Evolutionary conservation across 495 filamentous ascomycete genomes (phyloP).

Genomic region (Annulohypoxylon bovei): DNA sequence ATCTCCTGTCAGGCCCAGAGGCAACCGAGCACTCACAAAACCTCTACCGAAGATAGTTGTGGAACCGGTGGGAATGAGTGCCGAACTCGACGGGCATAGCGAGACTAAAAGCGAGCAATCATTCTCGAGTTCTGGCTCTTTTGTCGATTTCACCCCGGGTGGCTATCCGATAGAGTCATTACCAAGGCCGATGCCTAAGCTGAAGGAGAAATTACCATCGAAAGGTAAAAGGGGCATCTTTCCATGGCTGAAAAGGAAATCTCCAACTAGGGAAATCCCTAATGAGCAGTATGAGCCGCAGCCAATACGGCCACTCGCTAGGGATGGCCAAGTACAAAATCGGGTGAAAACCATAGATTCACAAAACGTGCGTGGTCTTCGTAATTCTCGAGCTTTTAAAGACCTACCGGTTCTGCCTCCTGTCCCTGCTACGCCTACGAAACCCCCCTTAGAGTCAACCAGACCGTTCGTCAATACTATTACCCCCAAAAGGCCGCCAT

Average conservation of each 20-base stretch:
- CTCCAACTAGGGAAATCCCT: constrained; percentile 10
- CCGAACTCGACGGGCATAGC: constrained; percentile 21
- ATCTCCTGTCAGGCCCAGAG: constrained; percentile 11
- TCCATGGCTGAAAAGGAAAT: constrained; percentile 43
- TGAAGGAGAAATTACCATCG: constrained; percentile 18
- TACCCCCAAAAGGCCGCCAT: constrained; percentile 16
- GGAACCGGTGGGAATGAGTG: neutral
- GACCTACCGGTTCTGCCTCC: neutral
- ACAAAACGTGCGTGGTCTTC: neutral
- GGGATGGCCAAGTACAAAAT: constrained; percentile 9
- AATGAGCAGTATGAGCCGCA: neutral
- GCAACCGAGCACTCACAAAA: neutral
- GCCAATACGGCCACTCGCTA: neutral
- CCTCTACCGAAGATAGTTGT: constrained; percentile 9
- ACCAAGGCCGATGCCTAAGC: constrained; percentile 14
- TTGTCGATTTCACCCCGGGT: constrained; percentile 45
- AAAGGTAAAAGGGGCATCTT: constrained; percentile 32
- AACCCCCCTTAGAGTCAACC: neutral
- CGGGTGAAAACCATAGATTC: constrained; percentile 7
- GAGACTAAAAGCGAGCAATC: constrained; percentile 14
- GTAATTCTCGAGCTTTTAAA: neutral
- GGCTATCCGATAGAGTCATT: constrained; percentile 22
- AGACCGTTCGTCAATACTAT: constrained; percentile 1
- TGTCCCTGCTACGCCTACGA: constrained; percentile 1
- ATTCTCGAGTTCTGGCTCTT: constrained; percentile 37